Conservation (phyloP, 768 basidiomycete species). For the Fistulinella prunicolor region DNA sequence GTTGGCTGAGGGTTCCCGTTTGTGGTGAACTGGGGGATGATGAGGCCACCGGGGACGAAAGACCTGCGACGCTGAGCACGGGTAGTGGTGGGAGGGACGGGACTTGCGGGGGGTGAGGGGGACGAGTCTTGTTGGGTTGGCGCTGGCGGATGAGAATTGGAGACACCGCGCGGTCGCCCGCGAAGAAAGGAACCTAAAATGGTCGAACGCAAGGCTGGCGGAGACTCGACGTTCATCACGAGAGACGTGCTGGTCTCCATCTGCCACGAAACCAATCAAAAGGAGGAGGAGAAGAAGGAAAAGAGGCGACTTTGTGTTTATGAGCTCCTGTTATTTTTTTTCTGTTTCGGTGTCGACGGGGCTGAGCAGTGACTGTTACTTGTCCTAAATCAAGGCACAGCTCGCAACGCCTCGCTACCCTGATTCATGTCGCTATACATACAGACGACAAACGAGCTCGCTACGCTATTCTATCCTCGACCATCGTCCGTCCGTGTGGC, state of each 20-base stretch:
- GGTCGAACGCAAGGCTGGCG: constrained; percentile 45
- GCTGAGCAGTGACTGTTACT: constrained; percentile 9
- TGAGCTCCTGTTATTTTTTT: constrained; percentile 7
- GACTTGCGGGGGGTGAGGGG: constrained; percentile 45
- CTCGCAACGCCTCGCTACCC: constrained; percentile 8
- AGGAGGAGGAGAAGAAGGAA: neutral
- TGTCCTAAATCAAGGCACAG: constrained; percentile 11
- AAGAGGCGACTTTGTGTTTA: neutral
- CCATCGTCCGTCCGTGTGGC: neutral
- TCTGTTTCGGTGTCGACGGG: constrained; percentile 16
- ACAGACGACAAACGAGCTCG: no score
- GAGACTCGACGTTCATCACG: constrained; percentile 23
- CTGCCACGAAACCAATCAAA: neutral
- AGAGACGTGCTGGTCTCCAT: neutral
- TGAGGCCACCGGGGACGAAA: constrained; percentile 37
- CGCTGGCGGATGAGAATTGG: constrained; percentile 47
- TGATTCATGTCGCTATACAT: neutral
- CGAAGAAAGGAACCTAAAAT: constrained; percentile 75
- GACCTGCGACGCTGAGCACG: constrained; percentile 38
- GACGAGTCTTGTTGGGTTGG: constrained; percentile 29
- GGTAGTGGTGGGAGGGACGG: constrained; percentile 31
- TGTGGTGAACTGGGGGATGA: constrained; percentile 35
- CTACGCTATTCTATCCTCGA: no score
- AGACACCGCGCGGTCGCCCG: constrained; percentile 63
- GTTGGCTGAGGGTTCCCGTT: constrained; percentile 25